Conservation (phyloP, 495 filamentous ascomycete species). For the Stereocaulon alpinum region DNA sequence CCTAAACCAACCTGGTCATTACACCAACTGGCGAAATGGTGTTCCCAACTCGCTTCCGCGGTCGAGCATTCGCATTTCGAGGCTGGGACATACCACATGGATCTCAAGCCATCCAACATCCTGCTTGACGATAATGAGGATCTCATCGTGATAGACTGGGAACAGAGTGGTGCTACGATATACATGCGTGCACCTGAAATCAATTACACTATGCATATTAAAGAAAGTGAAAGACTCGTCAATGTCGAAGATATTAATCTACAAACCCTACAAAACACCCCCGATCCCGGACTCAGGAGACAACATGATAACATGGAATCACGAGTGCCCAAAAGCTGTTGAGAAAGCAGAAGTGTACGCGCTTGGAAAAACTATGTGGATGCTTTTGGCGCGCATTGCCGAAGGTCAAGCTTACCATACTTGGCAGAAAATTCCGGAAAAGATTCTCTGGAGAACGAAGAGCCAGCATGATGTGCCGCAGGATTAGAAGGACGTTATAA, state of each 20-base stretch:
- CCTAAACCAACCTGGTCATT: background rate
- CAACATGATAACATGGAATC: background rate
- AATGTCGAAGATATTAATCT: background rate
- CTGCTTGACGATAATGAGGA: constrained; percentile 19
- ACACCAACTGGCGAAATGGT: constrained; percentile 16
- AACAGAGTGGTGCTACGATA: constrained; percentile 19
- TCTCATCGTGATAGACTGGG: constrained; percentile 23
- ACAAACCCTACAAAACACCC: constrained; percentile 15
- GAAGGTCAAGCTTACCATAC: constrained; percentile 8
- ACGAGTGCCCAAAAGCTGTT: constrained; percentile 14
- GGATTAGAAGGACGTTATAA: constrained; percentile 15
- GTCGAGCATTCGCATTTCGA: constrained; percentile 16
- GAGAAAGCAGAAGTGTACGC: constrained; percentile 21
- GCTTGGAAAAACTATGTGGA: constrained; percentile 22
- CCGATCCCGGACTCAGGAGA: constrained; percentile 4
- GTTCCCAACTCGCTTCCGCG: constrained; percentile 16
- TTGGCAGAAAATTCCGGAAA: background rate
- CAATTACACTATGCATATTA: constrained; percentile 20
- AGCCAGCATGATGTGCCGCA: constrained; percentile 7
- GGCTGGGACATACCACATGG: constrained; percentile 19
- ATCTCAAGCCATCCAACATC: constrained; percentile 25
- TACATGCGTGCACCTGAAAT: constrained; percentile 21
- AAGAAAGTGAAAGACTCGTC: background rate
- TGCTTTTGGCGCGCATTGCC: constrained; percentile 18
- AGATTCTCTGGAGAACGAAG: constrained; percentile 9